phyloP scores from a whole-genome alignment of 495 filamentous ascomycete genomes.

The Neohortaea acidophila region DNA sequence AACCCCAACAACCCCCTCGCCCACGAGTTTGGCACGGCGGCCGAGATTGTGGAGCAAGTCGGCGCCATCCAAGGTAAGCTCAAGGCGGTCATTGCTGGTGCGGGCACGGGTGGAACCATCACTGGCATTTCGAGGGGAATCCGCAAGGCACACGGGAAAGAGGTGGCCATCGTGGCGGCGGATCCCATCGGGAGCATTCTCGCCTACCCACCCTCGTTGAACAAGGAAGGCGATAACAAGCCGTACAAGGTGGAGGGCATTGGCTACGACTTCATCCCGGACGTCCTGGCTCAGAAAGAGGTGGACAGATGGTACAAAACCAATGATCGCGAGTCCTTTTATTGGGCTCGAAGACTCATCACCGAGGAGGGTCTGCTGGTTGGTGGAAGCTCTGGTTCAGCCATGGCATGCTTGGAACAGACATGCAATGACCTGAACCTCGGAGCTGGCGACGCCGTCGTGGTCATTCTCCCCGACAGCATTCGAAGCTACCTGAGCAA shows the following conservation, averaged over 20 bases:
- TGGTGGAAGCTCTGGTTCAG: conserved; percentile 86
- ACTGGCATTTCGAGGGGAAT: conserved; percentile 77
- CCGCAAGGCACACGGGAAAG: conserved; percentile 59
- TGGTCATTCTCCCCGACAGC: conserved; percentile 85
- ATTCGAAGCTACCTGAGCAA: conserved; percentile 97
- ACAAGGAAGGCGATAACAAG: conserved; percentile 61
- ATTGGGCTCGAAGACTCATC: conserved; percentile 75
- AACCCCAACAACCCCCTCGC: conserved; percentile 86
- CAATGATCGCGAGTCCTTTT: conserved; percentile 79
- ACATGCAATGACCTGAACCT: conserved; percentile 55
- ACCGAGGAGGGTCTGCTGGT: conserved; percentile 89
- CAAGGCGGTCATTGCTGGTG: conserved; percentile 66
- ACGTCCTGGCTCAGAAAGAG: conserved; percentile 65
- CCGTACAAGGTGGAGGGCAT: conserved; percentile 97
- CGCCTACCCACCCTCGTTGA: conserved; percentile 61
- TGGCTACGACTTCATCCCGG: conserved; percentile 94
- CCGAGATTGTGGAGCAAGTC: conserved; percentile 92
- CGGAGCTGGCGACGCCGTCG: conserved; percentile 63
- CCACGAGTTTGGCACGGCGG: conserved; percentile 86
- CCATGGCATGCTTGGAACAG: conserved; percentile 69
- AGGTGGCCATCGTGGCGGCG: conserved; percentile 75
- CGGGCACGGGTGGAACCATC: conserved; percentile 91
- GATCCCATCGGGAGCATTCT: conserved; percentile 84
- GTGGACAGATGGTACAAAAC: conserved; percentile 99
- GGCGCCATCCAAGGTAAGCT: conserved; percentile 51